phyloP scores from a whole-genome alignment of 257 asterid species.

The Ilex aquifolium region DNA sequence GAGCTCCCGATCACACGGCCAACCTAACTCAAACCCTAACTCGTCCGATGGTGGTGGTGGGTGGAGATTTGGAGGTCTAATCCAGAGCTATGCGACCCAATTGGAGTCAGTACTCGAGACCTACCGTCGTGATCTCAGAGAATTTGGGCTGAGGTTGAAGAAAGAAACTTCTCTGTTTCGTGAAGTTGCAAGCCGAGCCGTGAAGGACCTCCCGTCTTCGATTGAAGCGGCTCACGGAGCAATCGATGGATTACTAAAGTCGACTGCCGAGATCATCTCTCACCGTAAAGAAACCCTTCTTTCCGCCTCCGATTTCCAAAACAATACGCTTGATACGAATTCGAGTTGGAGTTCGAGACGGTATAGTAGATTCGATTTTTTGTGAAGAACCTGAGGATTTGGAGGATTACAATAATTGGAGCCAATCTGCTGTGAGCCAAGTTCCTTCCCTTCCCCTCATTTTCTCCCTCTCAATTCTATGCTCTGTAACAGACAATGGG shows the following conservation, averaged over 20 bases:
- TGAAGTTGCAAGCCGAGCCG: constrained; percentile 77
- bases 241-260: constrained; percentile 53
- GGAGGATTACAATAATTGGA: constrained; percentile 66
- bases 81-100: constrained; percentile 43
- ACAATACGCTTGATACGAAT: constrained; percentile 45
- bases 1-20: constrained; percentile 1
- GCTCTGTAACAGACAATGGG: too few relatives aligned
- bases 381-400: constrained; percentile 65
- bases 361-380: constrained; percentile 59
- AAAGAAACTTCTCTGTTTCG: constrained; percentile 69
- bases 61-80: constrained; percentile 73
- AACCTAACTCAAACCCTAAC: not conserved
- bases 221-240: constrained; percentile 28
- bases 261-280: constrained; percentile 73
- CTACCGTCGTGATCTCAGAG: constrained; percentile 69
- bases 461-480: too few relatives aligned
- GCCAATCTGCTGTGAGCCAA: too few relatives aligned
- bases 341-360: constrained; percentile 33
- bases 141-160: constrained; percentile 65
- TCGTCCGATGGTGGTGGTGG: constrained; percentile 10
- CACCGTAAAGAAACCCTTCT: constrained; percentile 41
- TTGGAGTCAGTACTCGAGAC: constrained; percentile 80
- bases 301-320: constrained; percentile 43
- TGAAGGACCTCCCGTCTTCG: constrained; percentile 81
- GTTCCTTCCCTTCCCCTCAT: too few relatives aligned